A percentile compares a stretch with the other conserved stretches of the same genome.
Evolutionary conservation across 2,329 filamentous ascomycete genomes (phyloP).

Genomic region (Apiospora malaysiana): DNA sequence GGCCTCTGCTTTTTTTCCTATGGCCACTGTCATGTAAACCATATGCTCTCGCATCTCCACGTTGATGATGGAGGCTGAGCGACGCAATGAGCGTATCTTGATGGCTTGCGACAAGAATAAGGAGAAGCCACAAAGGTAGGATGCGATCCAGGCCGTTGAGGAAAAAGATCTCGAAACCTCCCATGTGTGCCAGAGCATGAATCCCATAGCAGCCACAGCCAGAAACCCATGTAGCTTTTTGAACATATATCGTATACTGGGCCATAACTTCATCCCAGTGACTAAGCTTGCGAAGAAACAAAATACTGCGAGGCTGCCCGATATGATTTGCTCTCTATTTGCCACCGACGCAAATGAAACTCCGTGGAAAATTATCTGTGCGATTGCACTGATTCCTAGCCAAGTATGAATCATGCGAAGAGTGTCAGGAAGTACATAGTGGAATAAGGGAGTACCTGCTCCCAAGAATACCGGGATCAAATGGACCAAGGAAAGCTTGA

Average conservation of each 20-base stretch:
- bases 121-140: not conserved
- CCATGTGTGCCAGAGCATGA: not conserved
- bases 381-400: not conserved
- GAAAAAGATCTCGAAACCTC: constrained; percentile 11
- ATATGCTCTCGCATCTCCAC: not conserved
- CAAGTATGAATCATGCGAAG: not conserved
- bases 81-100: not conserved
- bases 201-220: not conserved
- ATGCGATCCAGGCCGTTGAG: not conserved
- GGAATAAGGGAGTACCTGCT: not conserved
- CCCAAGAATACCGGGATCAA: not conserved
- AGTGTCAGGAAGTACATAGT: not conserved
- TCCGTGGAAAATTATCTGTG: not conserved
- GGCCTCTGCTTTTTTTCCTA: constrained; percentile 1
- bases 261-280: constrained; percentile 3
- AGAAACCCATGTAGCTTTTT: not conserved
- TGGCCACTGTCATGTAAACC: not conserved
- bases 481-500: constrained; percentile 12
- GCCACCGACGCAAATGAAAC: not conserved
- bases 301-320: not conserved
- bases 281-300: not conserved
- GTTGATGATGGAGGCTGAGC: not conserved
- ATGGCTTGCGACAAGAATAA: not conserved
- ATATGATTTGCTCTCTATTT: constrained; percentile 7
- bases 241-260: not conserved